Percentiles rank a stretch among this genome's conserved stretches.
phyloP scores from a whole-genome alignment of 2,329 filamentous ascomycete genomes.

The Hypoxylon sp. region DNA sequence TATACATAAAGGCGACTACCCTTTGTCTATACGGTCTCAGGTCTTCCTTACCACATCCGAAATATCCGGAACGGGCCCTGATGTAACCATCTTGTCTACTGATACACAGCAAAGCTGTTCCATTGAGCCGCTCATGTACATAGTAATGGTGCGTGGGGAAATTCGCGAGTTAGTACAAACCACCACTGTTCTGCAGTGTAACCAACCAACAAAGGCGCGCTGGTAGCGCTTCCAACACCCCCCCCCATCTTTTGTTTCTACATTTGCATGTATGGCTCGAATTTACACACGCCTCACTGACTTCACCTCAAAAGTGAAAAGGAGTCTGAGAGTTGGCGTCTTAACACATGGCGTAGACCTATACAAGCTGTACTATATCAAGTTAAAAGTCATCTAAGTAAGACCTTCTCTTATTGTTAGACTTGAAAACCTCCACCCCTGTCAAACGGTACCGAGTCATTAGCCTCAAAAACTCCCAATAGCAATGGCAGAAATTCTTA shows the following conservation, averaged over 20 bases:
- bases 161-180: background rate
- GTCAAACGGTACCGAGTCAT: background rate
- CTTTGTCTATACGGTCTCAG: too few species aligned
- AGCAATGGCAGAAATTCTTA: background rate
- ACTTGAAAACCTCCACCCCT: background rate
- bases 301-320: too few species aligned
- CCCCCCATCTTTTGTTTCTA: too few species aligned
- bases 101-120: background rate
- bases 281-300: too few species aligned
- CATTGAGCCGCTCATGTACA: background rate
- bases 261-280: too few species aligned
- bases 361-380: background rate
- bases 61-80: too few species aligned
- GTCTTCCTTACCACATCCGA: too few species aligned
- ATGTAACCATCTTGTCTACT: too few species aligned
- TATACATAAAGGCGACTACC: too few species aligned
- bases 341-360: background rate
- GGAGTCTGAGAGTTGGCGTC: too few species aligned
- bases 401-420: background rate
- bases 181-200: background rate
- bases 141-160: background rate
- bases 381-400: background rate
- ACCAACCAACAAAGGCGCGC: background rate
- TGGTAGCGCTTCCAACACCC: background rate
- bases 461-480: background rate